Evolutionary conservation across 2,329 filamentous ascomycete genomes (phyloP).

Genomic region (Pezicula carpinea): DNA sequence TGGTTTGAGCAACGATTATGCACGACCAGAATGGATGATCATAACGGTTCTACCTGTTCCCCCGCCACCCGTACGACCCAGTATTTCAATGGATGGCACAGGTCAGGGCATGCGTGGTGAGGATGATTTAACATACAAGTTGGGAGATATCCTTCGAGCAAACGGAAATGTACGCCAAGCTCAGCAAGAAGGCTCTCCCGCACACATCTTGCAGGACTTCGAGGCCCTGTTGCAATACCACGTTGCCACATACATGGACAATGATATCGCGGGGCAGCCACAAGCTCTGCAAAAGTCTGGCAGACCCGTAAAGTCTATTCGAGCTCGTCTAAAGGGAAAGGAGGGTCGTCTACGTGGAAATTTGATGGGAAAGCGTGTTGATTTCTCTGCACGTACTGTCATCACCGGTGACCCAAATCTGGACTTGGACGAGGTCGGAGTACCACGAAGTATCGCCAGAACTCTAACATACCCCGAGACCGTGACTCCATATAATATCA

Average conservation of each 20-base stretch:
- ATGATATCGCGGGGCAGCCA: conserved; percentile 93
- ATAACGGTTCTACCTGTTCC: conserved; percentile 92
- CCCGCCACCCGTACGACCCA: conserved; percentile 90
- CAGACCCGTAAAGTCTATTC: conserved; percentile 92
- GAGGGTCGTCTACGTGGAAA: conserved; percentile 97
- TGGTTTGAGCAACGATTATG: conserved; percentile 90
- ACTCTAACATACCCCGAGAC: conserved; percentile 95
- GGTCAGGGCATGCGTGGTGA: conserved; percentile 90
- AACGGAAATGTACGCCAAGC: conserved; percentile 93
- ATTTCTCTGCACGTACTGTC: conserved; percentile 98
- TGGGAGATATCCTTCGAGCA: conserved; percentile 96
- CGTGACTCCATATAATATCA: conserved; percentile 96
- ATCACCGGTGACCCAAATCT: conserved; percentile 98
- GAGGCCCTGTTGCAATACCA: conserved; percentile 93
- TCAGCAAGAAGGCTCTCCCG: conserved; percentile 84
- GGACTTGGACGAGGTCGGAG: conserved; percentile 94
- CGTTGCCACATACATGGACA: conserved; percentile 99
- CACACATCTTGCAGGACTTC: conserved; percentile 87
- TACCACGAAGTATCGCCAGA: conserved; percentile 86
- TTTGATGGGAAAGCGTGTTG: conserved; percentile 98
- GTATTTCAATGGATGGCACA: conserved; percentile 94
- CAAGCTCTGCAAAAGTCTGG: conserved; percentile 96
- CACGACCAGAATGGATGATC: conserved; percentile 97
- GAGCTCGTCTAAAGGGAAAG: conserved; percentile 96
- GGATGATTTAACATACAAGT: conserved; percentile 98